These are phyloP conservation scores for Scedosporium minutisporum DNA, from an alignment of 2,329 filamentous ascomycete genomes.

Conservation along the genomic window DNA sequence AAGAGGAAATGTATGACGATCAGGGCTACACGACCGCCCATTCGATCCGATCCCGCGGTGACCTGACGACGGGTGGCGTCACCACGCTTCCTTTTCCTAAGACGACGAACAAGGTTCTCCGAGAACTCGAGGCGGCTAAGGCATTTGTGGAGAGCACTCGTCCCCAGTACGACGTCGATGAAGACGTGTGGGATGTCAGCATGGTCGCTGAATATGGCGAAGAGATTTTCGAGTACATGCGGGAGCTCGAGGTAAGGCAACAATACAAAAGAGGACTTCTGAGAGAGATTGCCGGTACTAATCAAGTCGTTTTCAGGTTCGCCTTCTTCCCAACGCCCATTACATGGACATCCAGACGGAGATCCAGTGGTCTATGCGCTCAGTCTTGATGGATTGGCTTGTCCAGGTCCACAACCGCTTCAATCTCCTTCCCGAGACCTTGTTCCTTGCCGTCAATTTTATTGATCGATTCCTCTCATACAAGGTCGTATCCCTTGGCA, in stretches of 20 bases:
- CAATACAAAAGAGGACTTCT: background rate
- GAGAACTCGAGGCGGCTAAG: slow-evolving; percentile 61
- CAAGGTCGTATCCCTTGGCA: slow-evolving; percentile 91
- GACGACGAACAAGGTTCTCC: slow-evolving; percentile 56
- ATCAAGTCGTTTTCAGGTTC: slow-evolving; percentile 38
- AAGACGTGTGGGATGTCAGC: slow-evolving; percentile 85
- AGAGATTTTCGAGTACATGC: slow-evolving; percentile 92
- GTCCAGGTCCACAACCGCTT: slow-evolving; percentile 94
- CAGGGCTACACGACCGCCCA: slow-evolving; percentile 66
- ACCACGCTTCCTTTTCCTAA: slow-evolving; percentile 61
- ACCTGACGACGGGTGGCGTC: slow-evolving; percentile 40
- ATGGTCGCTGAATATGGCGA: slow-evolving; percentile 97
- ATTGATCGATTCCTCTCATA: slow-evolving; percentile 91
- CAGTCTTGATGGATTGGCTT: slow-evolving; percentile 95
- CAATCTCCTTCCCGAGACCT: slow-evolving; percentile 79
- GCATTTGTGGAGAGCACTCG: slow-evolving; percentile 59
- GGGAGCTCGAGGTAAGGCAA: slow-evolving; percentile 64
- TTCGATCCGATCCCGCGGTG: slow-evolving; percentile 65
- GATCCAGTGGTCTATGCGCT: slow-evolving; percentile 98
- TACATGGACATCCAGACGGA: slow-evolving; percentile 98
- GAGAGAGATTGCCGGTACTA: too few species aligned
- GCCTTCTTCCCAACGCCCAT: slow-evolving; percentile 75
- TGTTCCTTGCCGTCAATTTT: slow-evolving; percentile 93
- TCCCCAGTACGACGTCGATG: slow-evolving; percentile 67
- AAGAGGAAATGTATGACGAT: slow-evolving; percentile 52